A percentile compares a stretch with the other conserved stretches of the same genome.
These are phyloP conservation scores for Aureobasidium melanogenum DNA, from an alignment of 2,329 filamentous ascomycete species.

Conservation along the genomic window DNA sequence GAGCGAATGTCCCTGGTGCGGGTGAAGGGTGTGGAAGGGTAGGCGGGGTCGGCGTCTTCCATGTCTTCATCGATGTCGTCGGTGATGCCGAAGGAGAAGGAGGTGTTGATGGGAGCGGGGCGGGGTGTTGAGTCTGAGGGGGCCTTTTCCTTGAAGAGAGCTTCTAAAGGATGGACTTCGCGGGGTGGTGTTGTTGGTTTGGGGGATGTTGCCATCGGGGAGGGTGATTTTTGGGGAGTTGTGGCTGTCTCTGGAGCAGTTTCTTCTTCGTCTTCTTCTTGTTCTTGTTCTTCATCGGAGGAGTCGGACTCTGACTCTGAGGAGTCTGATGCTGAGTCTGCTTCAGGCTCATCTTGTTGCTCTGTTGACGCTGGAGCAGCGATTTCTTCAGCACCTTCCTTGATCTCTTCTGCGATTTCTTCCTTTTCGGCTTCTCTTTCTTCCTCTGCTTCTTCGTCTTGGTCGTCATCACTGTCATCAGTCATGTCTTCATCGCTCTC, in stretches of 20 bases:
- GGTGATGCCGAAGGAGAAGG: slow-evolving; percentile 68
- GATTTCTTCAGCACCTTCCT: slow-evolving; percentile 20
- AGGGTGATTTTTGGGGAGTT: not conserved
- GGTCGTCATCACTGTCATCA: not conserved
- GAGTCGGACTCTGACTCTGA: not conserved
- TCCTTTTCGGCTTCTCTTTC: not conserved
- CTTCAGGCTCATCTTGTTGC: not conserved
- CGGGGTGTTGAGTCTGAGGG: slow-evolving; percentile 26
- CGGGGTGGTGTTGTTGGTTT: slow-evolving; percentile 1
- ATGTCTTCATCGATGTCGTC: slow-evolving; percentile 15
- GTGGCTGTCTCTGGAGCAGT: not conserved
- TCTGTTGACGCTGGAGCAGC: not conserved
- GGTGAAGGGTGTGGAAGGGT: slow-evolving; percentile 74
- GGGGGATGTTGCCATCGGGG: not conserved
- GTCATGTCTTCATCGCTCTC: not conserved
- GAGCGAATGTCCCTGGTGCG: slow-evolving; percentile 67
- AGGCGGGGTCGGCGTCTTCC: slow-evolving; percentile 15
- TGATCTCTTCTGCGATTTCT: slow-evolving; percentile 9
- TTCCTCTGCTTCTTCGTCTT: not conserved
- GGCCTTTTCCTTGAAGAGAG: slow-evolving; percentile 66
- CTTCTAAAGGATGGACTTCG: slow-evolving; percentile 75
- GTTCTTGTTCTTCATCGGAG: too few relatives aligned
- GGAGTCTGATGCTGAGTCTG: not conserved
- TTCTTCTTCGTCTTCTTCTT: not conserved
- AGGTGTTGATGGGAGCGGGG: slow-evolving; percentile 41